phyloP scores from a whole-genome alignment of 352 stramenopile genomes.

The Globisporangium megalacanthum region DNA sequence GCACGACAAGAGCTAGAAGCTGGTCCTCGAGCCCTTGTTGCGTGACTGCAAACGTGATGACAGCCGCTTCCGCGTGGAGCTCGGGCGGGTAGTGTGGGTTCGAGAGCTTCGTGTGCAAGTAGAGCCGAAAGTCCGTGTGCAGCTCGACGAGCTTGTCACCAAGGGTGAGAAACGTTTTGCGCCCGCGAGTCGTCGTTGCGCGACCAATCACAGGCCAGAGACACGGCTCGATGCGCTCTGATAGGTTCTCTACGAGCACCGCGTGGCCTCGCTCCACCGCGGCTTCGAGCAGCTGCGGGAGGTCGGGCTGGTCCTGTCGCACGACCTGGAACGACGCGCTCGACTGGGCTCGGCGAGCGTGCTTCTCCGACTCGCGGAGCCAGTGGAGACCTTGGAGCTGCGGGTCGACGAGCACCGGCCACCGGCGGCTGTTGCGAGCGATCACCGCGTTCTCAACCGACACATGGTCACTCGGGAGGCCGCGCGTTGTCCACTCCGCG shows the following conservation, averaged over 20 bases:
- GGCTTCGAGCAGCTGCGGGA: constrained; percentile 65
- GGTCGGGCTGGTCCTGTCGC: constrained; percentile 77
- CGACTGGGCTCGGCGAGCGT: constrained; percentile 25
- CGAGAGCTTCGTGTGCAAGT: constrained; percentile 91
- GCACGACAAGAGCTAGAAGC: constrained; percentile 80
- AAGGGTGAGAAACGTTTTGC: constrained; percentile 75
- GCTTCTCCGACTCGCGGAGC: constrained; percentile 82
- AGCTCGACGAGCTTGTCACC: constrained; percentile 87
- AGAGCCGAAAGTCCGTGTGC: constrained; percentile 75
- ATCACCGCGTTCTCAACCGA: constrained; percentile 91
- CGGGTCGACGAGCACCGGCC: constrained; percentile 88
- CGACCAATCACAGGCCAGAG: constrained; percentile 82
- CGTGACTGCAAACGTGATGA: constrained; percentile 92
- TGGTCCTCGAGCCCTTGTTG: constrained; percentile 89
- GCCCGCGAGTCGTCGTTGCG: constrained; percentile 63
- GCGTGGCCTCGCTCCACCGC: constrained; percentile 76
- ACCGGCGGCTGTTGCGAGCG: constrained; percentile 68
- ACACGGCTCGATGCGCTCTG: constrained; percentile 80
- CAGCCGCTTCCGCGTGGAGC: constrained; percentile 86
- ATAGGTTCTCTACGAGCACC: constrained; percentile 89
- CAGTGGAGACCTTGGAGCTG: constrained; percentile 90
- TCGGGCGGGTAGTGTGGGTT: constrained; percentile 91
- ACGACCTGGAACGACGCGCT: constrained; percentile 62
- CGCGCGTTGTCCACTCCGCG: constrained; percentile 80
- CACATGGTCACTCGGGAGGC: constrained; percentile 85